Evolutionary conservation across 1,284 basidiomycete genomes (phyloP).

Genomic region (Pterula multifida): DNA sequence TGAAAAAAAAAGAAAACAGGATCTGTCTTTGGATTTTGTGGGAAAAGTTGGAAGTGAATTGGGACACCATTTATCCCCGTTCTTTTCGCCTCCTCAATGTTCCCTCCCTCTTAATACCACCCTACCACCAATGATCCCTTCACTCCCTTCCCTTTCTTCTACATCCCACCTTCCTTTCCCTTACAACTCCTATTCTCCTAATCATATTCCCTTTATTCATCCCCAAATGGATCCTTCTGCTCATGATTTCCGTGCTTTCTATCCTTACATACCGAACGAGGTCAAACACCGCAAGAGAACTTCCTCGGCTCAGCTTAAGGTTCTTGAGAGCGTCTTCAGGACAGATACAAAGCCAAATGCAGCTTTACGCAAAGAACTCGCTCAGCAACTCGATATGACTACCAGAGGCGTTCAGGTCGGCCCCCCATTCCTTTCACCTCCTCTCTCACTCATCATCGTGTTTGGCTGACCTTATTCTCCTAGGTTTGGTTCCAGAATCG

Average conservation of each 20-base stretch:
- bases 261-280: slow-evolving; percentile 78
- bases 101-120: slow-evolving; percentile 14
- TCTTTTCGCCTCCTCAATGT: slow-evolving; percentile 18
- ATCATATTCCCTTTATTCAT: slow-evolving; percentile 23
- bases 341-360: slow-evolving; percentile 86
- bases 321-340: slow-evolving; percentile 78
- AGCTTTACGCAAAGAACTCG: slow-evolving; percentile 64
- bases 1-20: background rate
- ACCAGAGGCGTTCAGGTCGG: slow-evolving; percentile 85
- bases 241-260: slow-evolving; percentile 61
- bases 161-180: slow-evolving; percentile 17
- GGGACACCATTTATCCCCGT: slow-evolving; percentile 11
- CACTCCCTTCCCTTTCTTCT: slow-evolving; percentile 2
- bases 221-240: slow-evolving; percentile 45
- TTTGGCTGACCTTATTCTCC: slow-evolving; percentile 11
- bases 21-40: background rate
- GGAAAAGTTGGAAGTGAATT: background rate
- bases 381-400: slow-evolving; percentile 80
- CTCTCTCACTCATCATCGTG: slow-evolving; percentile 7
- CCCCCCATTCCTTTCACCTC: slow-evolving; percentile 8
- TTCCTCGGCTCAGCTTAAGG: slow-evolving; percentile 70
- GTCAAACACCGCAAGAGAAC: slow-evolving; percentile 87
- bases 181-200: slow-evolving; percentile 29
- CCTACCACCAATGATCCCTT: background rate
- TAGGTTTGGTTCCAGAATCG: slow-evolving; percentile 90